phyloP scores from a whole-genome alignment of 495 filamentous ascomycete genomes.

The Xylaria grammica region DNA sequence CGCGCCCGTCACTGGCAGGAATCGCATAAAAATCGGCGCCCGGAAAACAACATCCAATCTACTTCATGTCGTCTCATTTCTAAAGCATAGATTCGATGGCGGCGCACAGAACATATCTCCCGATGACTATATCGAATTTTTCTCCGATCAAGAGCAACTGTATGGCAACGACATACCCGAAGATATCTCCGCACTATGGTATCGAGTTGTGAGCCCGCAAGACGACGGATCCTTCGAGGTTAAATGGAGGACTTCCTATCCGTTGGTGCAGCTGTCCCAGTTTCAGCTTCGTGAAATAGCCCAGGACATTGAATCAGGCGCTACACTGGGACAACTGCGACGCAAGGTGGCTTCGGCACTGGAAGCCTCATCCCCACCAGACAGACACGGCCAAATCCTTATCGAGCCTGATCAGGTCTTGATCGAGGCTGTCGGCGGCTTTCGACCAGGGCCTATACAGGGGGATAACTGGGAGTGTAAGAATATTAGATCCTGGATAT shows the following conservation, averaged over 20 bases:
- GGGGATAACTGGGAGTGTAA: constrained; percentile 41
- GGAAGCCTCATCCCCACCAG: background rate
- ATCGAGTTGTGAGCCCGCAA: constrained; percentile 20
- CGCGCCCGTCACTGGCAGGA: constrained; percentile 7
- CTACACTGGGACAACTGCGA: constrained; percentile 27
- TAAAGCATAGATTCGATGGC: constrained; percentile 21
- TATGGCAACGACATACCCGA: constrained; percentile 21
- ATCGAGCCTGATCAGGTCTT: constrained; percentile 31
- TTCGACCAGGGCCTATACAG: constrained; percentile 35
- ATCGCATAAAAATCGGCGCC: constrained; percentile 6
- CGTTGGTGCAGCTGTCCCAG: constrained; percentile 18
- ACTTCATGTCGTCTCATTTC: background rate
- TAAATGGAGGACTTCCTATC: constrained; percentile 10
- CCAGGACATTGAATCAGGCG: constrained; percentile 19
- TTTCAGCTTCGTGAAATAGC: constrained; percentile 19
- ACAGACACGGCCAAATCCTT: constrained; percentile 13
- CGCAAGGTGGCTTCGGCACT: constrained; percentile 20
- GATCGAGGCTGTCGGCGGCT: constrained; percentile 36
- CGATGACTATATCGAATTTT: constrained; percentile 28
- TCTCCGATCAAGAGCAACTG: constrained; percentile 16
- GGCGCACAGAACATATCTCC: constrained; percentile 15
- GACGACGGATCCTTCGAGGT: constrained; percentile 25
- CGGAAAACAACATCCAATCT: constrained; percentile 19
- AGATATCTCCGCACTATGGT: constrained; percentile 7
- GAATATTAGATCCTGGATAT: constrained; percentile 39